phyloP scores from a whole-genome alignment of 139 green algal species.

The Ettlia oleoabundans region DNA sequence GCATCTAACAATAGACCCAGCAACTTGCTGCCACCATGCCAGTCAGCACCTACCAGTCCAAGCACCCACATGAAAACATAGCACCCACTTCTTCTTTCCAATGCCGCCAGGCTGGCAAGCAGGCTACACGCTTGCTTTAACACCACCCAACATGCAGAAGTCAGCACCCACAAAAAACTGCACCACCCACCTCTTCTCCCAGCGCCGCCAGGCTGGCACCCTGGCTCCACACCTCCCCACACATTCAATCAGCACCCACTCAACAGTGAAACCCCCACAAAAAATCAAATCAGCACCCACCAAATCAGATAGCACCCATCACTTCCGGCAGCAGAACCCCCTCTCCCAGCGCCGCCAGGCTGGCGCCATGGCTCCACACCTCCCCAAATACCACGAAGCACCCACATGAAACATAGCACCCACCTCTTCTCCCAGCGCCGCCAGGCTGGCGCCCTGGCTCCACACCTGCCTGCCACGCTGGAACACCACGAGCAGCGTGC shows the following conservation, averaged over 20 bases:
- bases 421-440: slow-evolving; percentile 7
- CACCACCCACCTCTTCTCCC: slow-evolving; percentile 1
- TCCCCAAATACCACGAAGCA: neutral
- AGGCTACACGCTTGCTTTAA: neutral
- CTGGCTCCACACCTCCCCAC: slow-evolving; percentile 38
- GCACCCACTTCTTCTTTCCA: too few relatives aligned
- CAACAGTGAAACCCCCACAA: too few relatives aligned
- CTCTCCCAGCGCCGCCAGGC: neutral
- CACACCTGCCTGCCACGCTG: slow-evolving; percentile 42
- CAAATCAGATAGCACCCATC: too few relatives aligned
- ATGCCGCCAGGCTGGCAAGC: neutral
- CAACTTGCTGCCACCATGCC: too few relatives aligned
- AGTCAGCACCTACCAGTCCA: too few relatives aligned
- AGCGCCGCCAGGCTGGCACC: slow-evolving; percentile 18
- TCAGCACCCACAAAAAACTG: too few relatives aligned
- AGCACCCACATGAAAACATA: too few relatives aligned
- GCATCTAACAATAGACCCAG: too few relatives aligned
- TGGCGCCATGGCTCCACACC: neutral
- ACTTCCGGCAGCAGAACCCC: too few relatives aligned
- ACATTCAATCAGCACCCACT: too few relatives aligned
- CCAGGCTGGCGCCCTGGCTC: slow-evolving; percentile 26
- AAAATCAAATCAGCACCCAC: too few relatives aligned
- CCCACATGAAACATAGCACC: neutral
- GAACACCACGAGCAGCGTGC: slow-evolving; percentile 43
- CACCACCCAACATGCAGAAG: too few relatives aligned